Evolutionary conservation across 164 flowering plant species (phyloP), one percentile per base, ranked within the genome.

Genomic region (Vitis rotundifolia): DNA sequence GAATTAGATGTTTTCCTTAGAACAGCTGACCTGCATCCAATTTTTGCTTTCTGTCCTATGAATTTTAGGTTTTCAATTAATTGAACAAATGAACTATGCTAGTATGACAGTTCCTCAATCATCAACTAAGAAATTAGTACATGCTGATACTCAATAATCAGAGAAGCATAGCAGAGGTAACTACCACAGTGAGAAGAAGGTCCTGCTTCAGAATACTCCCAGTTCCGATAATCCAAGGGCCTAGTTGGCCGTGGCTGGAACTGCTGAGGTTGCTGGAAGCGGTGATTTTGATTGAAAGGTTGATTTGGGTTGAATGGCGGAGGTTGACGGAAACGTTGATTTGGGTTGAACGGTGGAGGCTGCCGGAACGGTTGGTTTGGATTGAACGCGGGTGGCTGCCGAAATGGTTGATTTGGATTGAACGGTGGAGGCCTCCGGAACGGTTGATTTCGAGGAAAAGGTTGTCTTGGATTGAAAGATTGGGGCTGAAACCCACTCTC

Each of bases 181-280:
- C 66, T 83, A 88, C 91, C 88, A 51, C 72, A 77, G 44, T 78
- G 15, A 57, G 77, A 75, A 73, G 86, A 84, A 29, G 81, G 86
- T 6, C 72, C 57, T 15, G 68, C 73, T 61, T 70, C 80, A 0
- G 86, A 85, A 58, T 60, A 75, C 79, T 88, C 90, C 92, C 92
- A 88, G 3, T 66, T 67, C 60, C 92, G 78, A 61, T 72, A 80
- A 73, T 83, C 85, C 31, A 56, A 63, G 1, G 83, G 76, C 75
- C 71, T 81, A 0, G 80, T 75, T 61, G 70, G 75, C 58, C 75
- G 72, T 2, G 78, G 73, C 52, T 75, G 64, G 11, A 53, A 63
- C 19, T 63, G 60, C 69, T 73, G 81, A 49, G 61, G 68, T 19
- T 15, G 56, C 54, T 15, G 37, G 8, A 28, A 12, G 6, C 55